A percentile compares a stretch with the other conserved stretches of the same genome.
phyloP scores from a whole-genome alignment of 768 basidiomycete species.

The Psilocybe sp. region DNA sequence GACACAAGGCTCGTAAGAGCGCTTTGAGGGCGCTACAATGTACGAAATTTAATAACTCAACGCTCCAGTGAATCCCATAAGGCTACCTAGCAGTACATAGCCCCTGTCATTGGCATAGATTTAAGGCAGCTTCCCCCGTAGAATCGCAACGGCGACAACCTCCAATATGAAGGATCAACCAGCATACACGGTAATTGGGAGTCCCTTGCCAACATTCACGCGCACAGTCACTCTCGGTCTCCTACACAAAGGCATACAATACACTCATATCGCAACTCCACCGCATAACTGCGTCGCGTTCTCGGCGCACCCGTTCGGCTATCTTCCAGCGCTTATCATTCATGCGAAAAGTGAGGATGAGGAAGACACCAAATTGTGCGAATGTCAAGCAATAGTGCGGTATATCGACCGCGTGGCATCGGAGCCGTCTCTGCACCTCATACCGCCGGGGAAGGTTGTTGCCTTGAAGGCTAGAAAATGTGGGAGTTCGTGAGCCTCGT shows the following conservation, averaged over 20 bases:
- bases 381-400: conserved; percentile 30
- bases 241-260: conserved; percentile 26
- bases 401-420: conserved; percentile 29
- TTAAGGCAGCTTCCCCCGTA: too few species aligned
- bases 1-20: too few species aligned
- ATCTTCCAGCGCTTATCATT: conserved; percentile 29
- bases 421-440: conserved; percentile 23
- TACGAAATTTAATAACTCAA: too few species aligned
- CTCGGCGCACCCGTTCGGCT: conserved; percentile 28
- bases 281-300: conserved; percentile 20
- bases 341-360: conserved; percentile 19
- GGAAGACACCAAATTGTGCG: conserved; percentile 22
- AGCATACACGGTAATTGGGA: conserved; percentile 26
- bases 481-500: conserved; percentile 33
- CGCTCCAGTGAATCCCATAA: too few species aligned
- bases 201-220: conserved; percentile 33
- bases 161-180: conserved; percentile 1
- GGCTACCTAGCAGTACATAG: too few species aligned
- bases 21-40: too few species aligned
- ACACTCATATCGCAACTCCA: conserved; percentile 19
- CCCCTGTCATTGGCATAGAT: too few species aligned
- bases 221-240: conserved; percentile 29
- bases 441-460: conserved; percentile 9
- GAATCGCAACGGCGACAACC: too few species aligned
- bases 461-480: conserved; percentile 28